Evolutionary conservation across 768 basidiomycete genomes (phyloP), one percentile per base, ranked within the genome.

Genomic region (Chalciporus pseudorubinellus): DNA sequence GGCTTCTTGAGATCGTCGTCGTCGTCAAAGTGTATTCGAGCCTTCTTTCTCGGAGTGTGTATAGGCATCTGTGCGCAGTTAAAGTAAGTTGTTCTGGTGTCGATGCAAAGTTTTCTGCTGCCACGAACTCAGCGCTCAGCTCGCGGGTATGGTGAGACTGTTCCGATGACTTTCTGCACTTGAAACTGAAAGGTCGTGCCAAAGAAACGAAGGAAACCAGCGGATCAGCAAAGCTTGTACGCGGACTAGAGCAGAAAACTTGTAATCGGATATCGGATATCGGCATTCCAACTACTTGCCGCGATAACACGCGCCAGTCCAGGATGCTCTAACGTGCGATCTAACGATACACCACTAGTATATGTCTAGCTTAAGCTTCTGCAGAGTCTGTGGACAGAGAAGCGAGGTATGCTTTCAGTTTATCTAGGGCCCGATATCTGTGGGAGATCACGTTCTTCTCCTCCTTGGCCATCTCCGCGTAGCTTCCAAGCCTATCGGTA

Each of bases 391-490:
- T 20, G 44, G 52, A 16, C 33, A 55, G 33, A 19, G 59, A 55
- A 7, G 53, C 44, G 28, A 84, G 63, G 59, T 74, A 77, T 4
- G 60, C 60, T 44, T 76, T 74, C 33, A 88, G 69, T 59, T 81
- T 82, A 48, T 77, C 80, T 45, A 88, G 64, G 0, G 87, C 86
- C 24, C 78, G 75, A 55, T 79, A 84, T 48, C 86, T 71, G 65
- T 89, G 87, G 6, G 82, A 85, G 42, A 87, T 77, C 40, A 60
- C 66, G 60, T 85, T 87, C 74, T 87, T 89, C 55, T 76, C 77
- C 51, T 72, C 74, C 14, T 74, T 70, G 46, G 72, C 72, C 87
- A 87, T 87, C 70, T 87, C 86, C 26, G 86, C 75, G 67, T 85
- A 89, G 4, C 82, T 84, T 18, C 20, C 18, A 12, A 5, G 29